Percentiles rank a stretch among this genome's conserved stretches.
Evolutionary conservation across 2,329 filamentous ascomycete genomes (phyloP).

Genomic region (Cercospora zeae-maydis): DNA sequence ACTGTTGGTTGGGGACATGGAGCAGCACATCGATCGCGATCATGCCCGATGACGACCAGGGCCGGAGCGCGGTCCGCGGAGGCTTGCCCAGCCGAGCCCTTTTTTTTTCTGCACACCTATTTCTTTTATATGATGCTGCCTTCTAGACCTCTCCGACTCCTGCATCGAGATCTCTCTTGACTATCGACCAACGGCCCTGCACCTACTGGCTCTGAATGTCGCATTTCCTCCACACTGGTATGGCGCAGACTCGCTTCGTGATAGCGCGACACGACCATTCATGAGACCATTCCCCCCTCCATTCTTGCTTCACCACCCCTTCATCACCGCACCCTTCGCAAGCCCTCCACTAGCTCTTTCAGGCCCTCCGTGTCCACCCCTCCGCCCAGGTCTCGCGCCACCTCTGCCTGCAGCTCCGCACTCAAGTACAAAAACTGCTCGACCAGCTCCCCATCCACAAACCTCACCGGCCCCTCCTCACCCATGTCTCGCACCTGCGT

Average conservation of each 20-base stretch:
- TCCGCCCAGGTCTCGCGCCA: conserved; percentile 45
- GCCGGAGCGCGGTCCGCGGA: too few species aligned
- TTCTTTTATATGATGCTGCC: background rate
- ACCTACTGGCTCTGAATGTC: background rate
- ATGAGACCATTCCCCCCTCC: background rate
- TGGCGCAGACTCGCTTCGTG: background rate
- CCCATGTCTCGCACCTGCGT: conserved; percentile 60
- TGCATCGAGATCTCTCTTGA: background rate
- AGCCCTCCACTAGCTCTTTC: conserved; percentile 58
- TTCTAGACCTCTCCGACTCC: background rate
- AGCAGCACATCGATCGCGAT: too few species aligned
- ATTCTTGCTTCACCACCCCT: background rate
- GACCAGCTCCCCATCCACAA: conserved; percentile 88
- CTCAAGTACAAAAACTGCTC: conserved; percentile 76
- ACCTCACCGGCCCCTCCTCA: conserved; percentile 73
- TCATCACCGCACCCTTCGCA: conserved; percentile 45
- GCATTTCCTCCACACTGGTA: background rate
- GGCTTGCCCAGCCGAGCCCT: background rate
- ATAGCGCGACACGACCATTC: background rate
- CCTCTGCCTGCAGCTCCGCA: conserved; percentile 54
- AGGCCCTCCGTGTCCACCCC: conserved; percentile 52
- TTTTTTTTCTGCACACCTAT: background rate
- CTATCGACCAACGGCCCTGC: background rate
- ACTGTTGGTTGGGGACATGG: too few species aligned
- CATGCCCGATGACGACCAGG: too few species aligned